phyloP scores from a whole-genome alignment of 768 basidiomycete species.

The Russula virescens region DNA sequence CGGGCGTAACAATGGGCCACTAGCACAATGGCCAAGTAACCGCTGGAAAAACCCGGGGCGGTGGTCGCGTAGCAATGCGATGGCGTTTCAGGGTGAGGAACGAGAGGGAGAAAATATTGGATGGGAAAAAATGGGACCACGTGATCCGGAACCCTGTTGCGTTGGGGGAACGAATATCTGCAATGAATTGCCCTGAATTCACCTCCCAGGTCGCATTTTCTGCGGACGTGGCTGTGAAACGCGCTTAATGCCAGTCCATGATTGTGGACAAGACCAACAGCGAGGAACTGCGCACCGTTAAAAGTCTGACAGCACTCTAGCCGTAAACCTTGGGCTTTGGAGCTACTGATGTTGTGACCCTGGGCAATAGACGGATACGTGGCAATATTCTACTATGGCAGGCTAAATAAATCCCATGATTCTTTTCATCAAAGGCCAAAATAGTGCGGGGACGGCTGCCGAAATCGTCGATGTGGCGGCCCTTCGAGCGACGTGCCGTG shows the following conservation, averaged over 20 bases:
- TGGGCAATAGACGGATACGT: neutral
- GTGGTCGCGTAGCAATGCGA: constrained; percentile 19
- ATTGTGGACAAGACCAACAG: neutral
- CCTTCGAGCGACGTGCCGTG: neutral
- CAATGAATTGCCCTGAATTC: constrained; percentile 2
- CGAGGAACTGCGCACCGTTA: neutral
- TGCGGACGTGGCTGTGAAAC: too few relatives aligned
- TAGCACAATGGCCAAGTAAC: neutral
- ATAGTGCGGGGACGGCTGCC: constrained; percentile 5
- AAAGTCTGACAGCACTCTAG: neutral
- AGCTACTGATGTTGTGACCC: neutral
- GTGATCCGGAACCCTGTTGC: constrained; percentile 1
- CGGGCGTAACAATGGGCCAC: neutral
- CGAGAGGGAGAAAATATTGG: neutral
- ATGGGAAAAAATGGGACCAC: neutral
- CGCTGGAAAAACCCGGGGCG: neutral
- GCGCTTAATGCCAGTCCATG: neutral
- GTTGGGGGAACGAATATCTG: too few relatives aligned
- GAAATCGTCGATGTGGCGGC: neutral
- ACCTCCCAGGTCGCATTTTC: neutral
- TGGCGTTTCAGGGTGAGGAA: constrained; percentile 7
- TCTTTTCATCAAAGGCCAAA: neutral
- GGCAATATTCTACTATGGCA: neutral
- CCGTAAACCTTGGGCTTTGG: neutral
- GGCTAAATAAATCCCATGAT: neutral